phyloP scores from a whole-genome alignment of 345 rosid genomes.

The Bretschneidera sinensis region DNA sequence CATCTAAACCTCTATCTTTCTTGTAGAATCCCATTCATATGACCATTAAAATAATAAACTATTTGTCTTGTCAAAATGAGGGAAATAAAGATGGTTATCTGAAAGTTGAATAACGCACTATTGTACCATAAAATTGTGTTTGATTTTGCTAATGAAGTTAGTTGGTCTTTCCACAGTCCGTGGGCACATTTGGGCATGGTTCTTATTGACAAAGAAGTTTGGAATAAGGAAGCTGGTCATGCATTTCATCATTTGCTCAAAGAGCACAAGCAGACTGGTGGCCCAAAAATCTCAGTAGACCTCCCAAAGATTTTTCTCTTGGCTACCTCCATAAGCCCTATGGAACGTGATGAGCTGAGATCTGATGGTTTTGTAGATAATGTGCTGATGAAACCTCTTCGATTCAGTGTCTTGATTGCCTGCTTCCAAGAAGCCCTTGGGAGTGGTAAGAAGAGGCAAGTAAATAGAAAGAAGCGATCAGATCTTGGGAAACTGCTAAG shows the following conservation, averaged over 20 bases:
- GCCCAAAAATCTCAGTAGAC: slow-evolving; percentile 19
- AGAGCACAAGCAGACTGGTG: slow-evolving; percentile 20
- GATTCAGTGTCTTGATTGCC: slow-evolving; percentile 52
- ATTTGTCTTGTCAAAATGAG: too few species aligned
- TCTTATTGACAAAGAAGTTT: slow-evolving; percentile 70
- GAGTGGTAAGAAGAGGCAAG: slow-evolving; percentile 46
- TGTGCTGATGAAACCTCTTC: slow-evolving; percentile 66
- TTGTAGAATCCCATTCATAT: background rate
- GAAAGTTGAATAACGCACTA: too few species aligned
- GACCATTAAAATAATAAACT: too few species aligned
- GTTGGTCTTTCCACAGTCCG: slow-evolving; percentile 31
- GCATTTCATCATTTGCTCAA: slow-evolving; percentile 30
- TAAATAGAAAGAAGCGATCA: slow-evolving; percentile 33
- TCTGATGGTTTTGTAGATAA: slow-evolving; percentile 50
- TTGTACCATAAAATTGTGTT: background rate
- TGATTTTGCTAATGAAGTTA: slow-evolving; percentile 10
- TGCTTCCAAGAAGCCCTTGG: slow-evolving; percentile 76
- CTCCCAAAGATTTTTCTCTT: slow-evolving; percentile 52
- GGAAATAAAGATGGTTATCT: too few species aligned
- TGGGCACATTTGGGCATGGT: slow-evolving; percentile 41
- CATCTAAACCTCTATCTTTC: too few species aligned
- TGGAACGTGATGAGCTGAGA: slow-evolving; percentile 45
- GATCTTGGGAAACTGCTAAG: slow-evolving; percentile 51
- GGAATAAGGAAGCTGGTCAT: slow-evolving; percentile 48
- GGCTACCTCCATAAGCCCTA: slow-evolving; percentile 37